phyloP scores from a whole-genome alignment of 768 basidiomycete species.

The Tephrocybe sp. region DNA sequence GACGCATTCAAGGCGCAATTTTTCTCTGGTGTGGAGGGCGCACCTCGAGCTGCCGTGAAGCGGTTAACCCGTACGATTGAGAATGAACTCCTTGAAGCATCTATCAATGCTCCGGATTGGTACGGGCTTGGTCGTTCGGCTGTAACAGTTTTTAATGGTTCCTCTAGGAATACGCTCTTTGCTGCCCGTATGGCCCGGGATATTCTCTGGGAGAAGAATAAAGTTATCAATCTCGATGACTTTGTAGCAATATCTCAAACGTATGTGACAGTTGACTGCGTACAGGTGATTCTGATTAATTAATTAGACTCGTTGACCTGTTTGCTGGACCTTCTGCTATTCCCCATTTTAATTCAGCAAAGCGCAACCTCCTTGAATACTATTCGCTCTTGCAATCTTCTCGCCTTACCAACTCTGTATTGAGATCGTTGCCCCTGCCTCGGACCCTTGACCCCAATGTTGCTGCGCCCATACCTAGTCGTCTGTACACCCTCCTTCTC shows the following conservation, averaged over 20 bases:
- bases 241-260: conserved; percentile 88
- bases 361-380: conserved; percentile 77
- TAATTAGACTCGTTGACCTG: conserved; percentile 78
- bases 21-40: conserved; percentile 62
- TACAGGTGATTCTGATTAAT: conserved; percentile 11
- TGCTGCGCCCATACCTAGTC: conserved; percentile 75
- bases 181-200: conserved; percentile 91
- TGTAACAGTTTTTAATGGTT: background rate
- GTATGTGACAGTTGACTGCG: conserved; percentile 45
- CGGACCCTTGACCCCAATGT: conserved; percentile 76
- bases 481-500: conserved; percentile 74
- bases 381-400: conserved; percentile 83
- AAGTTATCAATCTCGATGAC: conserved; percentile 72
- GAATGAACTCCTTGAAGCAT: conserved; percentile 64
- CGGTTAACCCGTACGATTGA: conserved; percentile 76
- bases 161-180: conserved; percentile 80
- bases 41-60: conserved; percentile 80
- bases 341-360: conserved; percentile 57
- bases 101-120: conserved; percentile 95
- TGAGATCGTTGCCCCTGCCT: conserved; percentile 84
- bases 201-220: conserved; percentile 86
- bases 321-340: conserved; percentile 70
- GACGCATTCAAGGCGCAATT: conserved; percentile 77
- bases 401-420: conserved; percentile 79
- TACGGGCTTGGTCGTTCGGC: conserved; percentile 33